Percentiles rank a stretch among this genome's conserved stretches.
Conservation (phyloP, 1,139 yeast genomes). For the Blastobotrys petasosporus region DNA sequence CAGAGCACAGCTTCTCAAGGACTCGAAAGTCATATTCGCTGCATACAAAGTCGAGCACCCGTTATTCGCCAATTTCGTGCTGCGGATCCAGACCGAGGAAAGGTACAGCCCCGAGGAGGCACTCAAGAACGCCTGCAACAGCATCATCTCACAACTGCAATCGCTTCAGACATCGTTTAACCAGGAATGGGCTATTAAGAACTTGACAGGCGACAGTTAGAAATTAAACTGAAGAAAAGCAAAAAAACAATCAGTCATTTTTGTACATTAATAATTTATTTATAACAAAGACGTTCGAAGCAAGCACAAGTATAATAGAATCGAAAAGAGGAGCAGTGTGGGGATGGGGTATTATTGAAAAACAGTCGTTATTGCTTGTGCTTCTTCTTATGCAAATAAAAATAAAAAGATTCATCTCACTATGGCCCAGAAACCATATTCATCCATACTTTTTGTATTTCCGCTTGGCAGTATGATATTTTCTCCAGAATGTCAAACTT, state of each 20-base stretch:
- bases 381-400: too few relatives aligned
- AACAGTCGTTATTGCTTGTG: too few relatives aligned
- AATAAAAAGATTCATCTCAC: too few relatives aligned
- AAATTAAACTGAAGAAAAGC: too few relatives aligned
- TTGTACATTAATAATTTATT: slow-evolving; percentile 1
- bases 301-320: too few relatives aligned
- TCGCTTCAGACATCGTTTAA: slow-evolving; percentile 69
- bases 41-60: slow-evolving; percentile 99
- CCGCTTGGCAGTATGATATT: slow-evolving; percentile 14
- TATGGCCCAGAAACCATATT: slow-evolving; percentile 9
- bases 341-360: too few relatives aligned
- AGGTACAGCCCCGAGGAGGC: slow-evolving; percentile 91
- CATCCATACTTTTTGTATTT: slow-evolving; percentile 15
- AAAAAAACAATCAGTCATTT: slow-evolving; percentile 1
- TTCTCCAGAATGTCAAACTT: slow-evolving; percentile 13
- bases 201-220: slow-evolving; percentile 42
- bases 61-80: slow-evolving; percentile 84
- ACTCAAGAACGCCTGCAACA: slow-evolving; percentile 78
- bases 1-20: slow-evolving; percentile 79
- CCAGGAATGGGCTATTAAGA: slow-evolving; percentile 89
- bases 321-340: too few relatives aligned
- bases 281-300: background rate
- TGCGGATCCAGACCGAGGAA: slow-evolving; percentile 93
- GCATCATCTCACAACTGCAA: slow-evolving; percentile 73
- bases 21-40: slow-evolving; percentile 83